Evolutionary conservation across 176 grass and related monocot species (phyloP).

Genomic region (Musa acuminata): DNA sequence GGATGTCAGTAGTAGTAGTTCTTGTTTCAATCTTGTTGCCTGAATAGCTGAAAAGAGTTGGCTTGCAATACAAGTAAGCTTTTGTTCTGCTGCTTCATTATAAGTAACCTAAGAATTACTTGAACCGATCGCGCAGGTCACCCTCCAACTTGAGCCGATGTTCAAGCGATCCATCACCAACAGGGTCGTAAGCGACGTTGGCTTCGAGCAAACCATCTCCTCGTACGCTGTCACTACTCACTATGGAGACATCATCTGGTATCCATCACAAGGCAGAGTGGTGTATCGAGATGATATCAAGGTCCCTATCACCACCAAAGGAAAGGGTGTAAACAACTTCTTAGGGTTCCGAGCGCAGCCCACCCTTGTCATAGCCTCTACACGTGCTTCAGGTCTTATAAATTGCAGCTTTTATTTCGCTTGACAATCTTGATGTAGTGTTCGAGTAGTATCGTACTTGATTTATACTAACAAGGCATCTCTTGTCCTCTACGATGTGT

Average conservation of each 20-base stretch:
- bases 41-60: too few species aligned
- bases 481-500: too few species aligned
- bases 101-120: not conserved
- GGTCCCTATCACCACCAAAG: conserved; percentile 29
- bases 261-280: conserved; percentile 30
- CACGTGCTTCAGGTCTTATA: not conserved
- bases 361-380: conserved; percentile 5
- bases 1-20: too few species aligned
- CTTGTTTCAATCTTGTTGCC: too few species aligned
- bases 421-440: not conserved
- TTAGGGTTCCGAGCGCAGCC: conserved; percentile 48
- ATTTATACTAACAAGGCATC: too few species aligned
- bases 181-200: conserved; percentile 27
- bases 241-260: conserved; percentile 62
- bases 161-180: conserved; percentile 70
- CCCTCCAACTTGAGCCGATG: conserved; percentile 53
- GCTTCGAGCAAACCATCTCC: conserved; percentile 33
- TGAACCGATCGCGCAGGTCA: conserved; percentile 28
- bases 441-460: too few species aligned
- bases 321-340: conserved; percentile 41
- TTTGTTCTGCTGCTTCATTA: not conserved
- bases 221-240: conserved; percentile 43
- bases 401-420: not conserved
- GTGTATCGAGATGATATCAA: conserved; percentile 57
- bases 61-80: too few species aligned